phyloP scores from a whole-genome alignment of 176 grass and related monocot genomes.

The Olyra latifolia region DNA sequence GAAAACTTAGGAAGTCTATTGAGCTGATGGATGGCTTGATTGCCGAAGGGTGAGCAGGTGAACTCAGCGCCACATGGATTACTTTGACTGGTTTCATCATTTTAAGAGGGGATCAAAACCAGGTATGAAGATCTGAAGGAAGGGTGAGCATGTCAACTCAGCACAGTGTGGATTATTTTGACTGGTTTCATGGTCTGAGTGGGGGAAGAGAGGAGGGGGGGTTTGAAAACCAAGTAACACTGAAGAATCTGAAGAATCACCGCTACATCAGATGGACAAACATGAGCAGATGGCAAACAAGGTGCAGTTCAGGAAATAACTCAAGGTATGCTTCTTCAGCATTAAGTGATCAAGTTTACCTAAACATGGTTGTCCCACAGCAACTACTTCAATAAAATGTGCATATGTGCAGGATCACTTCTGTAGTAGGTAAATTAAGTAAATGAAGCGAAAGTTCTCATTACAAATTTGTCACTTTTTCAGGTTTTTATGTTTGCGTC shows the following conservation, averaged over 20 bases:
- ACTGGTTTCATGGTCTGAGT: too few species aligned
- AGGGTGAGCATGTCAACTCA: too few species aligned
- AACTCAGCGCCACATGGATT: background rate
- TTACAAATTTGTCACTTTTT: slow-evolving; percentile 33
- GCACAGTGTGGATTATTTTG: too few species aligned
- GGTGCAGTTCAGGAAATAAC: background rate
- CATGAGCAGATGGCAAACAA: background rate
- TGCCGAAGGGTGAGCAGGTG: slow-evolving; percentile 31
- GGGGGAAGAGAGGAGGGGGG: too few species aligned
- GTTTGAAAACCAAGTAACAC: too few species aligned
- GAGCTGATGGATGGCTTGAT: slow-evolving; percentile 63
- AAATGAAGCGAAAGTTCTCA: slow-evolving; percentile 14
- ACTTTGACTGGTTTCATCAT: background rate
- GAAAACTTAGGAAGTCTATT: slow-evolving; percentile 60
- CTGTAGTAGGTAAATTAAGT: slow-evolving; percentile 18
- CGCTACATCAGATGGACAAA: background rate
- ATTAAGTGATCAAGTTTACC: background rate
- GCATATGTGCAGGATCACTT: background rate
- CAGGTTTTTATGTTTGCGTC: slow-evolving; percentile 94
- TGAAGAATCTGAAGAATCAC: too few species aligned
- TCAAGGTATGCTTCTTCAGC: too few species aligned
- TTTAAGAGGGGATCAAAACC: background rate
- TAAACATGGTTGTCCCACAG: background rate
- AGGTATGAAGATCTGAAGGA: background rate
- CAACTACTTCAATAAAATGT: background rate